Base-by-base conservation (phyloP, 306 rosid species). In the Glycyrrhiza uralensis region DNA sequence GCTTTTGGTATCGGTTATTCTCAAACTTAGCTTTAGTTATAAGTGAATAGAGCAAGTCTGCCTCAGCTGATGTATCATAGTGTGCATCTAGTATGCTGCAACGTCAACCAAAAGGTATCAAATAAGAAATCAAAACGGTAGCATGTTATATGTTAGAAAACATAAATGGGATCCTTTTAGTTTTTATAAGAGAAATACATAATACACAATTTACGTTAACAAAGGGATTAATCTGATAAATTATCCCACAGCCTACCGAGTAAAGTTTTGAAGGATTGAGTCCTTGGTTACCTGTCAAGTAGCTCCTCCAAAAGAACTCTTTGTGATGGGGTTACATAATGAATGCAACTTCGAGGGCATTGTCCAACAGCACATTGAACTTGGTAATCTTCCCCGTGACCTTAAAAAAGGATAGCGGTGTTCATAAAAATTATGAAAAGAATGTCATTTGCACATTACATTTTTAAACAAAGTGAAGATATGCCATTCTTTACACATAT, bases 311-410 rank as follows among this genome's bases (percentile, higher is more conserved):
- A 72, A 63, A 93, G 72, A 68, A 87, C 85, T 78, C 97, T 93
- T 69, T 94, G 98, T 3, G 89, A 87, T 50, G 97, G 96, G 33
- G 98, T 94, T 5, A 91, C 91, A 4, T 91, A 94, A 79, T 94
- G 90, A 60, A 89, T 94, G 79, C 98, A 94, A 66, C 85, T 89
- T 79, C 92, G 87, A 20, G 97, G 98, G 81, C 98, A 94, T 72
- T 91, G 97, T 67, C 97, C 97, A 64, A 84, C 92, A 51, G 96
- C 96, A 58, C 74, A 73, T 68, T 89, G 98, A 85, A 87, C 89
- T 82, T 79, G 94, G 80, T 87, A 91, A 79, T 94, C 92, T 49
- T 87, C 95, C 35, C 80, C 79, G 13, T 83, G 90, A 23, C 97
- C 97, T 94, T 52, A 66, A 76, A 49, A 14, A 42, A 78, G 44